These are phyloP conservation scores for Candida hungchunana DNA, from an alignment of 805 yeast species.

Conservation along the genomic window DNA sequence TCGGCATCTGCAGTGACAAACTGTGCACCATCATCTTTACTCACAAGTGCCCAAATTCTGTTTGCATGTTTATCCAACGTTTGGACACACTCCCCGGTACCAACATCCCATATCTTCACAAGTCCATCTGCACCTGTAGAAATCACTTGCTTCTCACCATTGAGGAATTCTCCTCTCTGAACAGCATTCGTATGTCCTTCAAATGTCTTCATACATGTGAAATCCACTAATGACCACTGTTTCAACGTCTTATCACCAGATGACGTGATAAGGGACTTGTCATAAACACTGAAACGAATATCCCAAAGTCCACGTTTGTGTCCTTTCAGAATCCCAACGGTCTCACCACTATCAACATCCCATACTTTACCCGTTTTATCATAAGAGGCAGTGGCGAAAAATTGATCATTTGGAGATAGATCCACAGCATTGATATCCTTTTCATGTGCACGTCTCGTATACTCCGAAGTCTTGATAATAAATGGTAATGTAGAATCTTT, in stretches of 20 bases:
- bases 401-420: constrained; percentile 83
- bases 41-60: constrained; percentile 87
- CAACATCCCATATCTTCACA: constrained; percentile 82
- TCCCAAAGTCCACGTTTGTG: constrained; percentile 97
- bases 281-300: constrained; percentile 74
- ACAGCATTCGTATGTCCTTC: constrained; percentile 95
- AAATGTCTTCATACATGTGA: constrained; percentile 70
- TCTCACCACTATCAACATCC: constrained; percentile 84
- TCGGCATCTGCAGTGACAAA: constrained; percentile 92
- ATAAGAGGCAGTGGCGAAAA: constrained; percentile 89
- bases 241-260: constrained; percentile 90
- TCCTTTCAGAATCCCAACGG: constrained; percentile 77
- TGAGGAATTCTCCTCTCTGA: constrained; percentile 71
- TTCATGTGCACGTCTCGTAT: constrained; percentile 94
- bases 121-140: constrained; percentile 92
- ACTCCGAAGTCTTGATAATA: constrained; percentile 60
- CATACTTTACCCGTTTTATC: constrained; percentile 90
- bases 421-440: constrained; percentile 91
- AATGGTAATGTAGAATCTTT: constrained; percentile 36
- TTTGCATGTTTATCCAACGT: constrained; percentile 93
- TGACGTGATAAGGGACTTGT: constrained; percentile 73
- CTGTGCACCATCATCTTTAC: constrained; percentile 58
- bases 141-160: constrained; percentile 61
- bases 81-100: constrained; percentile 70
- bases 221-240: constrained; percentile 83